Conservation (phyloP, 2,329 filamentous ascomycete species). For the Cryphonectria parasitica region DNA sequence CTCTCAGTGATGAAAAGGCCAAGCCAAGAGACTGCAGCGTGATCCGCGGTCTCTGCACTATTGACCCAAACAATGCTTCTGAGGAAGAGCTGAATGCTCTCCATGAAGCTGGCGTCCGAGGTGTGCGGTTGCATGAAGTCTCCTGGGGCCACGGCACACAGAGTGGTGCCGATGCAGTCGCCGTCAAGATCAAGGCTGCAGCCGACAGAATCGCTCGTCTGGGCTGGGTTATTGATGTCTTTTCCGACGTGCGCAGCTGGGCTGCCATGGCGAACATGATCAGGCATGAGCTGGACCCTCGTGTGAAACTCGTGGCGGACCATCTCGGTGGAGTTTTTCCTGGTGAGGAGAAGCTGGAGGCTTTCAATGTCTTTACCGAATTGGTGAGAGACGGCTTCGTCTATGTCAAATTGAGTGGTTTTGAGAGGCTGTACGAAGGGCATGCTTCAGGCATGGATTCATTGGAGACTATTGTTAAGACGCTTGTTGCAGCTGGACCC, state of each 20-base stretch:
- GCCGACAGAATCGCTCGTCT: conserved; percentile 30
- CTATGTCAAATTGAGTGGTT: conserved; percentile 34
- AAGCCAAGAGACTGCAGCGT: not conserved
- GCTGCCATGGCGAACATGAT: conserved; percentile 33
- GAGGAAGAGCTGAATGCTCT: conserved; percentile 33
- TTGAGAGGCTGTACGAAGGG: conserved; percentile 34
- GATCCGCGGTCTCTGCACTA: not conserved
- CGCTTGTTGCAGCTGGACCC: conserved; percentile 30
- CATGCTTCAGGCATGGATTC: conserved; percentile 29
- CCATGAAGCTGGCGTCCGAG: conserved; percentile 34
- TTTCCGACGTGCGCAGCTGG: conserved; percentile 32
- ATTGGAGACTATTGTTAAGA: conserved; percentile 31
- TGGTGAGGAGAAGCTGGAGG: conserved; percentile 31
- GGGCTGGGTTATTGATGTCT: conserved; percentile 33
- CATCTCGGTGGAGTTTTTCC: conserved; percentile 34
- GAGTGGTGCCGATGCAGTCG: conserved; percentile 27
- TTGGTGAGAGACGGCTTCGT: conserved; percentile 32
- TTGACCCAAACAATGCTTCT: conserved; percentile 13
- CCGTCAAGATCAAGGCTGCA: conserved; percentile 28
- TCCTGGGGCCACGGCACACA: conserved; percentile 33
- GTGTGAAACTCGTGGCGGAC: conserved; percentile 34
- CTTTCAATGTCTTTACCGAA: conserved; percentile 31
- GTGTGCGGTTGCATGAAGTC: conserved; percentile 33
- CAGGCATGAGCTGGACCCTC: conserved; percentile 31
- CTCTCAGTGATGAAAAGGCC: conserved; percentile 18